Evolutionary conservation across 2,329 filamentous ascomycete species (phyloP), one percentile per base, ranked within the genome.

Genomic region (Colletotrichum camelliae): DNA sequence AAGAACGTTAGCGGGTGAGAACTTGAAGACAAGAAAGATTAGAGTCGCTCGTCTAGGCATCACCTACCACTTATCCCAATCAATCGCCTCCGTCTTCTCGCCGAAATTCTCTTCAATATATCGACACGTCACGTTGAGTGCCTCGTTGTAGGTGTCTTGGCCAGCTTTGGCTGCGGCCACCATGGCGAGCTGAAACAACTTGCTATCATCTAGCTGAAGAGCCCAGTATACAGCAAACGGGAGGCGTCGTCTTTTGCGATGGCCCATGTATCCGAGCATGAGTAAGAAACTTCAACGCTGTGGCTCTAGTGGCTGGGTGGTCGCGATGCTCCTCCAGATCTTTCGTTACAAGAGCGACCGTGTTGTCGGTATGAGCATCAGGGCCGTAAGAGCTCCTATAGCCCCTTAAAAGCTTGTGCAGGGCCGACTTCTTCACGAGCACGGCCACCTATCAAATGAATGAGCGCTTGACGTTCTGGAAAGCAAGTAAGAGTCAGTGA

Each of bases 241-340:
- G 31, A 62, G 58, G 12, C 10, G 58, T 37, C 0, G 29, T 35
- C 18, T 18, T 29, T 37, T 35, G 58, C 0, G 58, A 37, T 7
- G 9, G 12, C 8, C 58, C 58, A 4, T 16, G 1, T 4, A 35
- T 3, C 1, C 10, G n/a, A 62, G 31, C 58, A 2, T 16, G 9
- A 12, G 1, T 62, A 0, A 37, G 58, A 1, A 62, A 62, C 1
- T 18, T 0, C 16, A 62, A 15, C 12, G 58, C 58, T 1, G 29
- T 15, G 18, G 18, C 0, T 0, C 33, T 37, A 29, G 58, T 62
- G 18, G n/a, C 0, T 5, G 24, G 8, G 15, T 62, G 18, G 0
- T 62, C 58, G 21, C 9, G 15, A 2, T 62, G 29, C 31, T 62
- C n/a, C 31, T 62, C 58, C 0, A 62, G 31, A 6, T 65, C 62